A percentile compares a stretch with the other conserved stretches of the same genome.
These are phyloP conservation scores for Cicer yamashitae DNA, from an alignment of 306 rosid genomes.

Conservation along the genomic window DNA sequence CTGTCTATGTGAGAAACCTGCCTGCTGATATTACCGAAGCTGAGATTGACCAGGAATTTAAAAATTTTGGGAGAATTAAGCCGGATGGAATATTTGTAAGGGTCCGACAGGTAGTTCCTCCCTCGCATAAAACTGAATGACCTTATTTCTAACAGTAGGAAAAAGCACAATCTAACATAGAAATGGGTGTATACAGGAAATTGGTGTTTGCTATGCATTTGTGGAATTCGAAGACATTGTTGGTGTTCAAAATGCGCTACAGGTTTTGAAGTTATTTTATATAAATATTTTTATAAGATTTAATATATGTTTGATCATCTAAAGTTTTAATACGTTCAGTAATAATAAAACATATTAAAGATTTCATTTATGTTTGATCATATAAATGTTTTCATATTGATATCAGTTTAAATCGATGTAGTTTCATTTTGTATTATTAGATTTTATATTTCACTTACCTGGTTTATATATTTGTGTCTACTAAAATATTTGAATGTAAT, in stretches of 20 bases:
- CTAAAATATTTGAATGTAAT: neutral
- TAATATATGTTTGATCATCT: neutral
- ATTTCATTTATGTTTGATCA: constrained; percentile 30
- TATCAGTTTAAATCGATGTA: neutral
- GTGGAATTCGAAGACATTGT: constrained; percentile 90
- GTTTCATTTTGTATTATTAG: constrained; percentile 5
- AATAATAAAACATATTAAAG: neutral
- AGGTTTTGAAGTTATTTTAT: constrained; percentile 56
- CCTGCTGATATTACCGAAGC: constrained; percentile 78
- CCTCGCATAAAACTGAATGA: neutral
- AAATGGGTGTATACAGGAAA: constrained; percentile 67
- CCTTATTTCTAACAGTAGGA: neutral
- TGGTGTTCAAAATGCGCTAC: constrained; percentile 85
- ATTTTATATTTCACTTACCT: constrained; percentile 8
- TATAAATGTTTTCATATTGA: constrained; percentile 23
- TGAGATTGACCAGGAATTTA: constrained; percentile 82
- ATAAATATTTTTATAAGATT: neutral
- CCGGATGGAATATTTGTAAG: constrained; percentile 87
- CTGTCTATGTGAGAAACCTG: constrained; percentile 91
- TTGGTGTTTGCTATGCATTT: constrained; percentile 94
- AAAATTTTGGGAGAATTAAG: constrained; percentile 77
- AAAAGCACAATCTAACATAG: constrained; percentile 39
- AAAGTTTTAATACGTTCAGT: neutral
- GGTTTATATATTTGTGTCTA: neutral
- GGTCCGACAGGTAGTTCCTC: constrained; percentile 70